Base-by-base conservation (phyloP, 176 grass and related monocot species). In the Paspalum vaginatum region DNA sequence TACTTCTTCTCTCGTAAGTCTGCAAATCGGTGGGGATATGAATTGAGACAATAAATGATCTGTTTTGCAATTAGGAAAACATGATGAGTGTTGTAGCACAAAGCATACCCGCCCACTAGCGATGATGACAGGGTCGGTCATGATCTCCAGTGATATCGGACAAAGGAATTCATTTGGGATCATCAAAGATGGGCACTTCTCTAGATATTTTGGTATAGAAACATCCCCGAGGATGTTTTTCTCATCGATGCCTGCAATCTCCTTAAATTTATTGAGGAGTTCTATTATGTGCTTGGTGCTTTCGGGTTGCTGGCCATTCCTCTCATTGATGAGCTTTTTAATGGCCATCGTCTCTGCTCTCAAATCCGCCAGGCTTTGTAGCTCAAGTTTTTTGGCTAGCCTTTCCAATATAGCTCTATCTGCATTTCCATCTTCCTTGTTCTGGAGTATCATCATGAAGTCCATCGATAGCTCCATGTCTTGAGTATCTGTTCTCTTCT, bases 381-480 rank as follows among this genome's bases (percentile, higher is more conserved):
- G 74, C 68, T 92, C 81, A 2, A 95, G 70, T 16, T 85, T 92
- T 42, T 90, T 83, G 17, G 87, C 93, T 1, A 95, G 81, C 10
- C 89, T 79, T 78, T 92, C 85, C 0, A 95, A 46, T 52, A 92
- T 82, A 22, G 89, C 87, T 4, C 81, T 79, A 13, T 95, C 86
- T 2, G 87, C 84, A 24, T 86, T 85, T 2, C 74, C 47, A 22
- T 89, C 84, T 61, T 91, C 81, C 70, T 81, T 84, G 79, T 85
- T 79, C 59, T 91, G 61, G 9, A 92, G 75, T 13, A 89, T 68
- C 25, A 92, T 87, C 81, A 91, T 90, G 17, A 88, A 76, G 72
- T 95, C 93, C 89, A 91, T 95, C 1, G 87, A 81, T 3, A 95
- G 87, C 68, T 95, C 93, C 87, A 91, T 90, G 72, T 95, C 93